A percentile compares a stretch with the other conserved stretches of the same genome.
Evolutionary conservation across 306 rosid species (phyloP).

Genomic region (Prunus padus): DNA sequence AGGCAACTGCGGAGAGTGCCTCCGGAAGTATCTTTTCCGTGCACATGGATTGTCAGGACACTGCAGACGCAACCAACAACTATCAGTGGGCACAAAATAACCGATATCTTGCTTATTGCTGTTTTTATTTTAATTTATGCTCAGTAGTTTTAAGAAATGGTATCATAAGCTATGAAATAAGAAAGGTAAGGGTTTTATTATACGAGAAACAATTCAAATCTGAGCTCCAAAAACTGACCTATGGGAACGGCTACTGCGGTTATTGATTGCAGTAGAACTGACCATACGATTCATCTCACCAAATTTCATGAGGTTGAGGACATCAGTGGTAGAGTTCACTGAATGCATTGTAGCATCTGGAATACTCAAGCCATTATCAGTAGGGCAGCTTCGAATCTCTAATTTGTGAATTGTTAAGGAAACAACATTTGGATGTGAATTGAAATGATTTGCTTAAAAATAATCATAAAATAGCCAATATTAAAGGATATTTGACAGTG

Average conservation of each 20-base stretch:
- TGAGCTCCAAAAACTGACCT: constrained; percentile 44
- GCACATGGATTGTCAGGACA: constrained; percentile 85
- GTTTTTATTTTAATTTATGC: not conserved
- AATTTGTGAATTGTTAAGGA: constrained; percentile 60
- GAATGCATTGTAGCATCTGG: constrained; percentile 69
- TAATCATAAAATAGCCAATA: constrained; percentile 3
- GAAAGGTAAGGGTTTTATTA: not conserved
- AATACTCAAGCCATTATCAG: constrained; percentile 71
- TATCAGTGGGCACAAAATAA: not conserved
- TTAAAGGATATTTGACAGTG: constrained; percentile 69
- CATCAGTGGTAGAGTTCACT: constrained; percentile 74
- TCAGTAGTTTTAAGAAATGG: not conserved
- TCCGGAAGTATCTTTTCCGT: constrained; percentile 76
- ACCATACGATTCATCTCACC: constrained; percentile 83
- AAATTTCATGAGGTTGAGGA: constrained; percentile 69
- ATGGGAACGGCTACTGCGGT: constrained; percentile 90
- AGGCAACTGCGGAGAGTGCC: constrained; percentile 67
- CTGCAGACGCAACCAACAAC: constrained; percentile 38
- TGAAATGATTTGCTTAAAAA: no score
- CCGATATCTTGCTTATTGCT: not conserved
- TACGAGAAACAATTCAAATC: not conserved
- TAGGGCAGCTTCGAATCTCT: constrained; percentile 80
- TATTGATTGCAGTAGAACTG: constrained; percentile 80
- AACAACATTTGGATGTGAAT: not conserved
- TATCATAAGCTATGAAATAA: not conserved